Evolutionary conservation across 176 grass and related monocot genomes (phyloP).

Genomic region (Phragmites australis): DNA sequence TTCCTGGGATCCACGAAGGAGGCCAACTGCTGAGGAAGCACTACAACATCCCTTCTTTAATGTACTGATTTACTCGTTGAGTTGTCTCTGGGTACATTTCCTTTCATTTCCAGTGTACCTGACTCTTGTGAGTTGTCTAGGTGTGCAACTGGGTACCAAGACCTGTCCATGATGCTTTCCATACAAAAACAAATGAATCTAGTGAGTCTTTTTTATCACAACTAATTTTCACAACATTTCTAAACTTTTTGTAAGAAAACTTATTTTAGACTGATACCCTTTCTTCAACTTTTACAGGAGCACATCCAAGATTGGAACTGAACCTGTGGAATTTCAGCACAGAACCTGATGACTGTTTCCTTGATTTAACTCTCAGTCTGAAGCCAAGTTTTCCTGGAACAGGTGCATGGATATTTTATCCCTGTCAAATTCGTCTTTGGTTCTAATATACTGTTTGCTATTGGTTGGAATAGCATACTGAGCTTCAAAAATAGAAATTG

Average conservation of each 20-base stretch:
- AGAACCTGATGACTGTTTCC: constrained; percentile 71
- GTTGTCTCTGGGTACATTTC: constrained; percentile 4
- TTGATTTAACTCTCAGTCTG: constrained; percentile 85
- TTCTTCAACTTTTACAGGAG: constrained; percentile 40
- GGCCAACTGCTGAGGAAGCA: constrained; percentile 84
- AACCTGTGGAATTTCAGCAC: constrained; percentile 75
- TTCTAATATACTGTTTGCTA: background rate
- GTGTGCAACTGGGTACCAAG: constrained; percentile 56
- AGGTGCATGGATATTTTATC: constrained; percentile 38
- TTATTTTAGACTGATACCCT: background rate
- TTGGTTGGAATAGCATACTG: background rate
- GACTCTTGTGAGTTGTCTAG: constrained; percentile 43
- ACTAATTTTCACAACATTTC: background rate
- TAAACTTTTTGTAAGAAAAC: background rate
- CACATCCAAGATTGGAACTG: constrained; percentile 70
- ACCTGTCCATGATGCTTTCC: constrained; percentile 43
- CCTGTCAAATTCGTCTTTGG: background rate
- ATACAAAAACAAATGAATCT: constrained; percentile 37
- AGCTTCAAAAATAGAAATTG: background rate
- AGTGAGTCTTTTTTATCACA: constrained; percentile 47
- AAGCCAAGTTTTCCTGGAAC: constrained; percentile 68
- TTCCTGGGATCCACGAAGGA: constrained; percentile 82
- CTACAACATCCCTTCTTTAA: constrained; percentile 91
- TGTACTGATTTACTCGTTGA: constrained; percentile 47
- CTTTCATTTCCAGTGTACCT: constrained; percentile 30